A percentile compares a stretch with the other conserved stretches of the same genome.
Conservation (phyloP, 306 rosid genomes). For the Fragaria iinumae region DNA sequence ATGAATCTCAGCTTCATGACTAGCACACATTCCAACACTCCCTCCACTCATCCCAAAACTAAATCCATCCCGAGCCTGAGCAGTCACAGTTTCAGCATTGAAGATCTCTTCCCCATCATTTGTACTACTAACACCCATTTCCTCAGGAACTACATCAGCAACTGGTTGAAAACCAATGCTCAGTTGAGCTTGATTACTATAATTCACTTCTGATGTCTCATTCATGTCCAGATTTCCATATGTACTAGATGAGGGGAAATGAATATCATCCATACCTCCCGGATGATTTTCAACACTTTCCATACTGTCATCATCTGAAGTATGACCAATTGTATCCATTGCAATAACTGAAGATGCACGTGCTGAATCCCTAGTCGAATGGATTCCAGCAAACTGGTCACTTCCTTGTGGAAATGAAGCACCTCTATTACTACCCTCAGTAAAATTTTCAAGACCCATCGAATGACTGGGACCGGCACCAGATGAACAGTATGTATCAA, state of each 20-base stretch:
- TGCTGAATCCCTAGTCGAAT: constrained; percentile 74
- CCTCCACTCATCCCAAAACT: constrained; percentile 98
- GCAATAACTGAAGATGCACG: constrained; percentile 99
- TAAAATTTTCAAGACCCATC: constrained; percentile 67
- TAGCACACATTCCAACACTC: constrained; percentile 98
- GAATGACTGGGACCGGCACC: constrained; percentile 98
- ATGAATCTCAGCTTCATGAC: constrained; percentile 98
- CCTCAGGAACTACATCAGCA: constrained; percentile 65
- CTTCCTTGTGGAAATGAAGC: constrained; percentile 71
- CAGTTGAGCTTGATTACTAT: constrained; percentile 91
- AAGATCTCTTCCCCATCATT: constrained; percentile 83
- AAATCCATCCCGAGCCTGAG: constrained; percentile 84
- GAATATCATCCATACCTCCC: constrained; percentile 80
- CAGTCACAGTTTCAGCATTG: constrained; percentile 90
- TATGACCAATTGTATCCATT: constrained; percentile 87
- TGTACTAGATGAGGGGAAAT: constrained; percentile 89
- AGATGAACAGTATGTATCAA: constrained; percentile 73
- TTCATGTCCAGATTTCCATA: constrained; percentile 87
- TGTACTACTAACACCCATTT: constrained; percentile 90
- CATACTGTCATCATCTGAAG: constrained; percentile 84
- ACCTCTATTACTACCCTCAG: constrained; percentile 58
- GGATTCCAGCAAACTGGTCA: constrained; percentile 61
- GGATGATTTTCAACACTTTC: constrained; percentile 98
- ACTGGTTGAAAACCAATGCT: constrained; percentile 75
- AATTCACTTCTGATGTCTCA: constrained; percentile 82